These are phyloP conservation scores for Alternaria atra DNA, from an alignment of 2,329 filamentous ascomycete genomes.

Conservation along the genomic window DNA sequence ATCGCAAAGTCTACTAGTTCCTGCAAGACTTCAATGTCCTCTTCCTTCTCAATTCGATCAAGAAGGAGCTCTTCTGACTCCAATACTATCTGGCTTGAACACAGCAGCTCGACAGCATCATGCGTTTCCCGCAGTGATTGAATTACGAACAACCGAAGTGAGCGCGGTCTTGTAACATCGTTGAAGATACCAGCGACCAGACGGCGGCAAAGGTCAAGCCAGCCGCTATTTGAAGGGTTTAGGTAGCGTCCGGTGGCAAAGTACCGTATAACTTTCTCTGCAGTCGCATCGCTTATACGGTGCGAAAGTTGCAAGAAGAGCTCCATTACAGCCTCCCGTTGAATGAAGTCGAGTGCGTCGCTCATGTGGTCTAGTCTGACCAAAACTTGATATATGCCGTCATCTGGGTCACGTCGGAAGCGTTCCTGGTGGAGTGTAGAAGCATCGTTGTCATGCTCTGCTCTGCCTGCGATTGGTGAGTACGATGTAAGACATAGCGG, in stretches of 20 bases:
- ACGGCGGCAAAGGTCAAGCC: constrained; percentile 70
- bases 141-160: constrained; percentile 70
- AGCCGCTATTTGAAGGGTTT: constrained; percentile 74
- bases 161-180: constrained; percentile 67
- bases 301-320: constrained; percentile 71
- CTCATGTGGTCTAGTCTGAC: constrained; percentile 41
- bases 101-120: constrained; percentile 62
- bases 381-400: constrained; percentile 40
- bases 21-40: constrained; percentile 70
- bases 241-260: constrained; percentile 75
- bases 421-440: constrained; percentile 14
- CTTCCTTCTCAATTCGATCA: constrained; percentile 68
- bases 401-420: constrained; percentile 28
- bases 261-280: constrained; percentile 71
- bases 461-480: constrained; percentile 15
- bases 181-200: constrained; percentile 71
- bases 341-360: constrained; percentile 62
- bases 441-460: constrained; percentile 26
- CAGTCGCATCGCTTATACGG: constrained; percentile 71
- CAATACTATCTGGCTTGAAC: constrained; percentile 65
- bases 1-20: constrained; percentile 71
- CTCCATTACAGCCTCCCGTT: constrained; percentile 71
- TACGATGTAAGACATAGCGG: background rate
- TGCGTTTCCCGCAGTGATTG: constrained; percentile 64
- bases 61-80: constrained; percentile 70